Conservation (phyloP, 345 rosid species). For the Acer saccharum region DNA sequence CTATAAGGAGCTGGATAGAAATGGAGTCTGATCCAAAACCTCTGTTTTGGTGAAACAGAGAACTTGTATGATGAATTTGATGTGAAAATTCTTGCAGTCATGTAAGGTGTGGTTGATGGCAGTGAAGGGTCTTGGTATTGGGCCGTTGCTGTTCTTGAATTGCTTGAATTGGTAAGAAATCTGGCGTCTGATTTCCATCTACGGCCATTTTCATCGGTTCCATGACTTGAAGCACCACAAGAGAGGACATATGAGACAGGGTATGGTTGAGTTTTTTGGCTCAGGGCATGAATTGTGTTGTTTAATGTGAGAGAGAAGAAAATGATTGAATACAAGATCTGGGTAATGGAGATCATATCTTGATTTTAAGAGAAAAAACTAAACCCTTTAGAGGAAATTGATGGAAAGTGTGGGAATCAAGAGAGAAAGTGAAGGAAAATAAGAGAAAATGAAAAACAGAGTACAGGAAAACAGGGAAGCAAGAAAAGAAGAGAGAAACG, state of each 20-base stretch:
- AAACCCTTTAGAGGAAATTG: constrained; percentile 5
- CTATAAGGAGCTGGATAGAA: constrained; percentile 49
- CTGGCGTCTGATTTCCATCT: constrained; percentile 46
- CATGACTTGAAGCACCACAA: constrained; percentile 45
- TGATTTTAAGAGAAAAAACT: not conserved
- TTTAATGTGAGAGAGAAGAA: constrained; percentile 8
- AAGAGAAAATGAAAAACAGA: not conserved
- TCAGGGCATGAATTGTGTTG: constrained; percentile 12
- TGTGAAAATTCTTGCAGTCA: constrained; percentile 60
- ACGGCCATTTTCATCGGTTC: constrained; percentile 39
- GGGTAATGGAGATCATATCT: constrained; percentile 28
- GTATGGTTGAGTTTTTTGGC: constrained; percentile 11
- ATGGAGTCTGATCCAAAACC: constrained; percentile 51
- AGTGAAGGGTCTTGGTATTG: constrained; percentile 50
- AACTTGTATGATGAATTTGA: constrained; percentile 42
- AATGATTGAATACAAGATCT: constrained; percentile 12
- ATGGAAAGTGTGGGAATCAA: not conserved
- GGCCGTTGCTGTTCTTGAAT: constrained; percentile 28
- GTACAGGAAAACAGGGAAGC: constrained; percentile 4
- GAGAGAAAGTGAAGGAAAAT: constrained; percentile 9
- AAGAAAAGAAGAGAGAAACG: not conserved
- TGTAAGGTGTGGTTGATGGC: constrained; percentile 48
- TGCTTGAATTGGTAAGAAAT: constrained; percentile 29
- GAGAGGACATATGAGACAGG: constrained; percentile 27
- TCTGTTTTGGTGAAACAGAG: constrained; percentile 29